These are phyloP conservation scores for Dothistroma septosporum DNA, from an alignment of 2,329 filamentous ascomycete genomes.

Conservation along the genomic window DNA sequence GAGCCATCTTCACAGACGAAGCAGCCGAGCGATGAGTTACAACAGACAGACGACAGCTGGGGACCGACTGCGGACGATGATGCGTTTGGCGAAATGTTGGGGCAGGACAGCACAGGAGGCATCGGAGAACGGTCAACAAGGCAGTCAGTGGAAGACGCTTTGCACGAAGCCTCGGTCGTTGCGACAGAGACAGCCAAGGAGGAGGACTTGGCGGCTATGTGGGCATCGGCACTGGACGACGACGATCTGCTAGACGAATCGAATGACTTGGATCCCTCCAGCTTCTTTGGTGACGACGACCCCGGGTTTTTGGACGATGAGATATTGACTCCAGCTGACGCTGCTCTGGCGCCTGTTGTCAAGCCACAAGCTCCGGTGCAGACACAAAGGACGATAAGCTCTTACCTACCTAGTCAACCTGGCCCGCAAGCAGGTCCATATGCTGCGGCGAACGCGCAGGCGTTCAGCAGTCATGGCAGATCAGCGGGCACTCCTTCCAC, in stretches of 20 bases:
- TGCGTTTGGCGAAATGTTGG: constrained; percentile 21
- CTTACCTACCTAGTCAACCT: constrained; percentile 15
- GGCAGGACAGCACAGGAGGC: background rate
- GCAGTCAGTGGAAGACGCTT: background rate
- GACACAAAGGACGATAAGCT: constrained; percentile 9
- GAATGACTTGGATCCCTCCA: constrained; percentile 54
- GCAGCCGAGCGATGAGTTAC: background rate
- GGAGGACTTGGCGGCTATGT: constrained; percentile 72
- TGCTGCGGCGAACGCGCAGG: constrained; percentile 19
- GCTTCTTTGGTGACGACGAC: constrained; percentile 76
- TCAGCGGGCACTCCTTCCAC: constrained; percentile 33
- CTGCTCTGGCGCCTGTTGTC: constrained; percentile 11
- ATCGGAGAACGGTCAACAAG: background rate
- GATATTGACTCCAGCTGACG: constrained; percentile 9
- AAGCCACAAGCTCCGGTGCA: constrained; percentile 10
- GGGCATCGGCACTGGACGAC: constrained; percentile 75
- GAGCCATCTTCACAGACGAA: no score
- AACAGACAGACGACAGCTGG: constrained; percentile 15
- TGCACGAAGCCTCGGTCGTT: constrained; percentile 4
- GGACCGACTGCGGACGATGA: constrained; percentile 20
- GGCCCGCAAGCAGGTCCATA: constrained; percentile 19
- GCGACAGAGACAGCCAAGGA: constrained; percentile 30
- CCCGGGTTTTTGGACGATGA: constrained; percentile 77
- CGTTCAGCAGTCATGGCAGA: constrained; percentile 24
- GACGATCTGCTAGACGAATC: constrained; percentile 46